Evolutionary conservation across 2,329 filamentous ascomycete species (phyloP).

Genomic region (Xylariaceae sp.): DNA sequence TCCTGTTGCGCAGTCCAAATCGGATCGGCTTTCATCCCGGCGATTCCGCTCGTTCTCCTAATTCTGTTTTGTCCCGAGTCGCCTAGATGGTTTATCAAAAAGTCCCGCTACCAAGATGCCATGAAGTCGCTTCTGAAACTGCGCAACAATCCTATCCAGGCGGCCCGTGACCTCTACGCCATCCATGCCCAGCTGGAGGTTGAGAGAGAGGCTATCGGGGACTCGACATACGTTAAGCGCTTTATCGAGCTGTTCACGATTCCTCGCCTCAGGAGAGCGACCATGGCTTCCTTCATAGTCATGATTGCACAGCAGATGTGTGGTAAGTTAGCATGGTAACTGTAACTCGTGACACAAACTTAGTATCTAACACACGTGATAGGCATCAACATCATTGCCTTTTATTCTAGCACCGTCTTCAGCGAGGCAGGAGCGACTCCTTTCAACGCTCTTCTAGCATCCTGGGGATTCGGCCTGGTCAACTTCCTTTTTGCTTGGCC

Average conservation of each 20-base stretch:
- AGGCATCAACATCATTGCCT: constrained; percentile 53
- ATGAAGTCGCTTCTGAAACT: constrained; percentile 49
- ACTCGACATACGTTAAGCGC: constrained; percentile 14
- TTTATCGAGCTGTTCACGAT: constrained; percentile 57
- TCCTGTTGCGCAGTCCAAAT: constrained; percentile 22
- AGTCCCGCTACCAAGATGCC: constrained; percentile 48
- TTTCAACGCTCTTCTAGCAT: constrained; percentile 45
- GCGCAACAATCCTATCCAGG: constrained; percentile 54
- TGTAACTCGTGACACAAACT: not conserved
- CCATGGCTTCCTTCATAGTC: constrained; percentile 66
- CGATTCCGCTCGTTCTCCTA: constrained; percentile 23
- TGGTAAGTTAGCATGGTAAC: constrained; percentile 35
- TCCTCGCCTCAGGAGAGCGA: constrained; percentile 61
- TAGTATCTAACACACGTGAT: constrained; percentile 2
- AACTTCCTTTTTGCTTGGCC: constrained; percentile 70
- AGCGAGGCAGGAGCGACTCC: constrained; percentile 43
- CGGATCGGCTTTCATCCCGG: constrained; percentile 31
- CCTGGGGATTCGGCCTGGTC: constrained; percentile 53
- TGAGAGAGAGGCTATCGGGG: constrained; percentile 48
- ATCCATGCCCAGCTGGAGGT: constrained; percentile 35
- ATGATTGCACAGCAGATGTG: constrained; percentile 70
- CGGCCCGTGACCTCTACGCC: constrained; percentile 50
- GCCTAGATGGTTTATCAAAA: constrained; percentile 53
- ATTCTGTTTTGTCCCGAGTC: constrained; percentile 47
- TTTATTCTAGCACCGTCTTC: constrained; percentile 53